phyloP scores from a whole-genome alignment of 2,329 filamentous ascomycete genomes.

The Verticillium zaregamsianum region DNA sequence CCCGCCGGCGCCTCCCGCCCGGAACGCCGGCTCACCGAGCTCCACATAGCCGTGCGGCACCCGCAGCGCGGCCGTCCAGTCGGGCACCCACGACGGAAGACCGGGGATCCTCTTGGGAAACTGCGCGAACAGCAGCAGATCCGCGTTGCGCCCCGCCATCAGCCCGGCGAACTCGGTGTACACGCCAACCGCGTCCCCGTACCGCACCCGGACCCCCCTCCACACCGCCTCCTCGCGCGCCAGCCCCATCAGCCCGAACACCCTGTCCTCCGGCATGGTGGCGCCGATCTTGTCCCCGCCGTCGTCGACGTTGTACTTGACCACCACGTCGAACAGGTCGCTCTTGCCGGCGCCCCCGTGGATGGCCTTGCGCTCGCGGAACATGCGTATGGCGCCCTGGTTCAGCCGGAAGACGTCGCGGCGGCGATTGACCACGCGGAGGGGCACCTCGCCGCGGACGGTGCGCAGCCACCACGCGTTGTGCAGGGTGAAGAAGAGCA shows the following conservation, averaged over 20 bases:
- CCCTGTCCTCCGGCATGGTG: conserved; percentile 22
- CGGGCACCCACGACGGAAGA: conserved; percentile 28
- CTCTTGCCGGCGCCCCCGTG: conserved; percentile 12
- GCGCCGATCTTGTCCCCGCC: conserved; percentile 18
- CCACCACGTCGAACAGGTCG: conserved; percentile 14
- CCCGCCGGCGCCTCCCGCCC: conserved; percentile 15
- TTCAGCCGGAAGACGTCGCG: conserved; percentile 16
- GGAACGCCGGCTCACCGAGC: conserved; percentile 15
- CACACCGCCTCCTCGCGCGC: conserved; percentile 15
- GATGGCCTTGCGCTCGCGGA: conserved; percentile 24
- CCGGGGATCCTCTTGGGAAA: conserved; percentile 14
- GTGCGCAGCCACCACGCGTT: conserved; percentile 22
- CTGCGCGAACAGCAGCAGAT: conserved; percentile 25
- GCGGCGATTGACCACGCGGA: conserved; percentile 12
- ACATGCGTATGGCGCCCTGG: conserved; percentile 17
- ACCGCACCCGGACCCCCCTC: conserved; percentile 7
- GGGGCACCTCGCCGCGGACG: conserved; percentile 4
- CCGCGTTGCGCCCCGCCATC: conserved; percentile 17
- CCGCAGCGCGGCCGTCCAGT: conserved; percentile 22
- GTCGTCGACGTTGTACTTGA: conserved; percentile 25
- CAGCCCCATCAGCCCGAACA: conserved; percentile 27
- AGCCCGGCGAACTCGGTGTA: conserved; percentile 18
- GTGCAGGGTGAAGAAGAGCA: conserved; percentile 24
- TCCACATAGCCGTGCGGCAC: conserved; percentile 19
- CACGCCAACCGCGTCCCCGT: conserved; percentile 5